These are phyloP conservation scores for Metschnikowia orientalis DNA, from an alignment of 805 yeast genomes.

Conservation along the genomic window DNA sequence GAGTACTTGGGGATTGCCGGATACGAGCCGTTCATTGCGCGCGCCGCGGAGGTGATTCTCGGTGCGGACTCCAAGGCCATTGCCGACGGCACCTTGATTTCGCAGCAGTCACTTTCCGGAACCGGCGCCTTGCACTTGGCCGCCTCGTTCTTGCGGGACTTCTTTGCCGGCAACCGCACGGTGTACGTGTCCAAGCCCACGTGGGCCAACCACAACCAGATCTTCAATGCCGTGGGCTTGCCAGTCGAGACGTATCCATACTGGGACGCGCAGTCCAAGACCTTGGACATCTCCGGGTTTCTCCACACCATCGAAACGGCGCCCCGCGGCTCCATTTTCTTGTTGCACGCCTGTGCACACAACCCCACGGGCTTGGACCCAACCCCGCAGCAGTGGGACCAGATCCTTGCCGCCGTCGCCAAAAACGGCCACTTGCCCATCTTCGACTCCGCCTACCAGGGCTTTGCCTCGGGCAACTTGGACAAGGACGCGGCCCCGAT, in stretches of 20 bases:
- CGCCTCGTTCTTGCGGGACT: slow-evolving; percentile 60
- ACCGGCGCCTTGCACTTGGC: slow-evolving; percentile 91
- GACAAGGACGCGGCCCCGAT: slow-evolving; percentile 82
- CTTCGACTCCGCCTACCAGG: slow-evolving; percentile 96
- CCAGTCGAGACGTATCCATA: slow-evolving; percentile 72
- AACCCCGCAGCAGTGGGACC: slow-evolving; percentile 71
- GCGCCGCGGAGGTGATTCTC: slow-evolving; percentile 69
- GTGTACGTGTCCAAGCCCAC: slow-evolving; percentile 54
- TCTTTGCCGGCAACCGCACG: slow-evolving; percentile 31
- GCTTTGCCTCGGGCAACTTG: slow-evolving; percentile 88
- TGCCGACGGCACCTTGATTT: slow-evolving; percentile 42
- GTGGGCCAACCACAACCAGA: slow-evolving; percentile 95
- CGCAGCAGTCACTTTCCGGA: slow-evolving; percentile 78
- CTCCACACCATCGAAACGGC: slow-evolving; percentile 60
- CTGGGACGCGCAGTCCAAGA: slow-evolving; percentile 71
- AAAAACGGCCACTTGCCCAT: slow-evolving; percentile 66
- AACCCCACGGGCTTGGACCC: slow-evolving; percentile 98
- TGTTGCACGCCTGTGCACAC: slow-evolving; percentile 95
- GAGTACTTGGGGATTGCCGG: slow-evolving; percentile 88
- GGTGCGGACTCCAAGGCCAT: slow-evolving; percentile 45
- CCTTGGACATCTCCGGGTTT: slow-evolving; percentile 68
- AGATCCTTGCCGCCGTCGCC: slow-evolving; percentile 60
- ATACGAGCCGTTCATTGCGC: slow-evolving; percentile 56
- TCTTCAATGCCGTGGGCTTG: slow-evolving; percentile 69
- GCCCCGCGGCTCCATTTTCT: slow-evolving; percentile 68